These are phyloP conservation scores for Leccinum subrobustum DNA, from an alignment of 1,284 basidiomycete species.

Conservation along the genomic window DNA sequence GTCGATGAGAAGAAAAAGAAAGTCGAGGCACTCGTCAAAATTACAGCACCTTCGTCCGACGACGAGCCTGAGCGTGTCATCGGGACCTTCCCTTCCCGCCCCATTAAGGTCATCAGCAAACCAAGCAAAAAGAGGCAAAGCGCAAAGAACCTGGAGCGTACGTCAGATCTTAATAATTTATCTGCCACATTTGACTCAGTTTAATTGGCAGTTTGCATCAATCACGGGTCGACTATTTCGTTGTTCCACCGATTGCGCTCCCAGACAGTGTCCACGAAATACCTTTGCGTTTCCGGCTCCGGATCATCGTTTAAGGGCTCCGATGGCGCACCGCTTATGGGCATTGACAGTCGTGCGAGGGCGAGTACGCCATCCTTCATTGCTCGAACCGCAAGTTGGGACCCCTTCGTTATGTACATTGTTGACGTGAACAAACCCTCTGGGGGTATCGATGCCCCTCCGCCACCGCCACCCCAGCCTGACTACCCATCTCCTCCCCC, in stretches of 20 bases:
- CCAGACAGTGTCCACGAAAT: slow-evolving; percentile 93
- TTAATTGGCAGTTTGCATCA: slow-evolving; percentile 74
- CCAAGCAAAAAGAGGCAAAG: slow-evolving; percentile 95
- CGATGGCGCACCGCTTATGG: slow-evolving; percentile 82
- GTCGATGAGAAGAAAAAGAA: slow-evolving; percentile 90
- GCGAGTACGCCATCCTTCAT: slow-evolving; percentile 80
- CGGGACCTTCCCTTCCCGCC: slow-evolving; percentile 83
- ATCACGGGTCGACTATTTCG: slow-evolving; percentile 93
- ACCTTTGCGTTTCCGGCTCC: slow-evolving; percentile 91
- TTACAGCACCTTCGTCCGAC: slow-evolving; percentile 79
- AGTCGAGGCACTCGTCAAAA: slow-evolving; percentile 86
- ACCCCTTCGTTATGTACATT: slow-evolving; percentile 96
- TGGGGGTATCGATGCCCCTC: slow-evolving; percentile 69
- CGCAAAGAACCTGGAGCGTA: slow-evolving; percentile 89
- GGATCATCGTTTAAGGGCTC: slow-evolving; percentile 88
- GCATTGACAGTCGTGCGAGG: slow-evolving; percentile 71
- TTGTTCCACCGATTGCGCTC: slow-evolving; percentile 93
- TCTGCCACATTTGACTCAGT: slow-evolving; percentile 16
- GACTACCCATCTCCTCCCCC: slow-evolving; percentile 88
- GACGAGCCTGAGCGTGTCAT: slow-evolving; percentile 79
- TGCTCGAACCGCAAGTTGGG: slow-evolving; percentile 82
- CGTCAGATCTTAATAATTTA: slow-evolving; percentile 39
- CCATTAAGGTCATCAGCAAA: slow-evolving; percentile 97
- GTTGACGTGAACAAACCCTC: slow-evolving; percentile 83
- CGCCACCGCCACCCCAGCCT: slow-evolving; percentile 74